Conservation (phyloP, 768 basidiomycete genomes). For the Serendipita sp. region DNA sequence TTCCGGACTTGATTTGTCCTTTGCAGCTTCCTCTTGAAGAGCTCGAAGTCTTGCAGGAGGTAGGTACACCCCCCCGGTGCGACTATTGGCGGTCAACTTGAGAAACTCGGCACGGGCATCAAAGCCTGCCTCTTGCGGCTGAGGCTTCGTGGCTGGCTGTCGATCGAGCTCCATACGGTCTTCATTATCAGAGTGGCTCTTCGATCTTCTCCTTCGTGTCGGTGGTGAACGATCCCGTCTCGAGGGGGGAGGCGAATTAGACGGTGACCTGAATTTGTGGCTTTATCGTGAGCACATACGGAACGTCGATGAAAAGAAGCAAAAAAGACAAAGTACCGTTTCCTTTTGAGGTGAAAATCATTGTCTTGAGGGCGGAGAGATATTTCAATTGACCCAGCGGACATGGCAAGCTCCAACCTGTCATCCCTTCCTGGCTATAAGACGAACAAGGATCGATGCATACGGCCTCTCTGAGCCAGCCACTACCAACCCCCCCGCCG, state of each 20-base stretch:
- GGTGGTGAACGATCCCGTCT: neutral
- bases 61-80: conserved; percentile 90
- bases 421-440: neutral
- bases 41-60: conserved; percentile 87
- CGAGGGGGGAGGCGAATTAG: neutral
- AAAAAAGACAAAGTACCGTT: conserved; percentile 13
- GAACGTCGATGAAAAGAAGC: neutral
- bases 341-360: conserved; percentile 9
- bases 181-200: neutral
- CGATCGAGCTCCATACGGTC: neutral
- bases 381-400: neutral
- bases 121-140: conserved; percentile 19
- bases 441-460: neutral
- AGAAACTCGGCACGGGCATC: conserved; percentile 79
- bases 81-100: conserved; percentile 54
- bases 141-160: neutral
- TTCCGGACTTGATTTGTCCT: conserved; percentile 72
- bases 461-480: neutral
- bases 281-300: neutral
- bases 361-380: neutral
- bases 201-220: neutral
- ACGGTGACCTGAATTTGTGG: neutral
- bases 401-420: neutral
- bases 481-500: neutral
- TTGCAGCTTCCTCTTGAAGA: conserved; percentile 64